phyloP scores from a whole-genome alignment of 1,284 basidiomycete species.

The Rhodotorula sp. region DNA sequence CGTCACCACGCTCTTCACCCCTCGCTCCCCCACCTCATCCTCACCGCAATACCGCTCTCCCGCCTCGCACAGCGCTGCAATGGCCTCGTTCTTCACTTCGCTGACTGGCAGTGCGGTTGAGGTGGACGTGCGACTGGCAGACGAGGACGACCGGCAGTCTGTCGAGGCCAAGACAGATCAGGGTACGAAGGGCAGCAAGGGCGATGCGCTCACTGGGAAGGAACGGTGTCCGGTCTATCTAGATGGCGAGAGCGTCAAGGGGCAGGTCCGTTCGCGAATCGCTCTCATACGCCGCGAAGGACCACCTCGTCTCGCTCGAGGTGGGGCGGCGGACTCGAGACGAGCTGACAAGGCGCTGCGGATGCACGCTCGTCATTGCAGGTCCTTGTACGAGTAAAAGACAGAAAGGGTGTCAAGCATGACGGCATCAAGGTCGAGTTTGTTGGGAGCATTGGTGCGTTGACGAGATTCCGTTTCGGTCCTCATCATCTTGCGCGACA shows the following conservation, averaged over 20 bases:
- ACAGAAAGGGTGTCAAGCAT: conserved; percentile 92
- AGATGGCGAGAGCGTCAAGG: conserved; percentile 85
- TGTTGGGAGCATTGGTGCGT: conserved; percentile 87
- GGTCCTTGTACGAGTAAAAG: conserved; percentile 83
- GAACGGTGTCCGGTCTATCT: conserved; percentile 89
- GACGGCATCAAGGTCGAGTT: conserved; percentile 99
- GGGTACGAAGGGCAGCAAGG: conserved; percentile 63
- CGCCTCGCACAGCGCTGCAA: not conserved
- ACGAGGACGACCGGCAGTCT: conserved; percentile 79
- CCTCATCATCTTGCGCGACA: not conserved
- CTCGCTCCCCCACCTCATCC: not conserved
- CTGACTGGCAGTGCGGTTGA: conserved; percentile 81
- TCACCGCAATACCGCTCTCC: not conserved
- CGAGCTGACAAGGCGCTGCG: not conserved
- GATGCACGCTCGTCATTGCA: conserved; percentile 46
- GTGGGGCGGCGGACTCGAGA: conserved; percentile 3
- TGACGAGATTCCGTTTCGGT: not conserved
- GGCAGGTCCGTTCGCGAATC: conserved; percentile 62
- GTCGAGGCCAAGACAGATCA: conserved; percentile 56
- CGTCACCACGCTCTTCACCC: too few relatives aligned
- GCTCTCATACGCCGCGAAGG: not conserved
- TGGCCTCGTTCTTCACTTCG: conserved; percentile 60
- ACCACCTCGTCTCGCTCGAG: not conserved
- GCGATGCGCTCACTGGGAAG: conserved; percentile 49
- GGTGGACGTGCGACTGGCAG: conserved; percentile 81